A percentile compares a stretch with the other conserved stretches of the same genome.
phyloP scores from a whole-genome alignment of 192 early-diverging fungal species.

The Phlyctochytrium planicorne region DNA sequence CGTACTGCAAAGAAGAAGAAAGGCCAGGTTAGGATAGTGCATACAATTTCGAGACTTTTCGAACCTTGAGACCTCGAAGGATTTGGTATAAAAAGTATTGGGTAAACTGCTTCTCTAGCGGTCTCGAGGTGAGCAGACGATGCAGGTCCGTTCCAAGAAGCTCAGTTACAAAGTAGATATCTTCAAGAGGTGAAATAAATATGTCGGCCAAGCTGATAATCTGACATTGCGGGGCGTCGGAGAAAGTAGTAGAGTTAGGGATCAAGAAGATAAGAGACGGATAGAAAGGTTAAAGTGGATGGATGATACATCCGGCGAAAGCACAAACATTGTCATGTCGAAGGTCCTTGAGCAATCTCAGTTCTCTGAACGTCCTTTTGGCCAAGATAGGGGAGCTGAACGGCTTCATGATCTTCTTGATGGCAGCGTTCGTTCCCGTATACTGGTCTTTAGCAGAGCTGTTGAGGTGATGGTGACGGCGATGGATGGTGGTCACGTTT shows the following conservation, averaged over 20 bases:
- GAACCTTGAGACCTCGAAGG: constrained; percentile 51
- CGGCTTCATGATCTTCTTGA: constrained; percentile 97
- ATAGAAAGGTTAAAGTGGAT: too few species aligned
- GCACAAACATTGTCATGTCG: constrained; percentile 84
- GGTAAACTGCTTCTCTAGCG: constrained; percentile 91
- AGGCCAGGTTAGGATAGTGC: neutral
- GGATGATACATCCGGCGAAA: constrained; percentile 3
- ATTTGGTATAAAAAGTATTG: constrained; percentile 99
- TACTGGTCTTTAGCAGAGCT: constrained; percentile 89
- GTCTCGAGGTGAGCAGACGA: constrained; percentile 83
- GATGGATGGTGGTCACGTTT: neutral
- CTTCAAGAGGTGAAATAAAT: constrained; percentile 65
- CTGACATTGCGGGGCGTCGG: constrained; percentile 40
- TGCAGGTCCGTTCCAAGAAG: constrained; percentile 94
- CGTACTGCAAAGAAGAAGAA: constrained; percentile 63
- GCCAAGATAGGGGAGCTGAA: constrained; percentile 89
- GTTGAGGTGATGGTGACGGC: neutral
- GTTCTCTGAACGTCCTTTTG: constrained; percentile 93
- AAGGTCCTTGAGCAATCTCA: constrained; percentile 90
- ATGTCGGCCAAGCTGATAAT: constrained; percentile 92
- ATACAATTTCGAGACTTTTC: neutral
- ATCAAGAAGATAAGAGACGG: neutral
- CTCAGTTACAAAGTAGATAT: constrained; percentile 91
- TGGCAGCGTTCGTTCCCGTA: constrained; percentile 80
- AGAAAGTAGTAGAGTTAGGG: neutral